Evolutionary conservation across 73 alveolate genomes (phyloP), one percentile per base, ranked within the genome.

Genomic region (Symbiodinium natans): DNA sequence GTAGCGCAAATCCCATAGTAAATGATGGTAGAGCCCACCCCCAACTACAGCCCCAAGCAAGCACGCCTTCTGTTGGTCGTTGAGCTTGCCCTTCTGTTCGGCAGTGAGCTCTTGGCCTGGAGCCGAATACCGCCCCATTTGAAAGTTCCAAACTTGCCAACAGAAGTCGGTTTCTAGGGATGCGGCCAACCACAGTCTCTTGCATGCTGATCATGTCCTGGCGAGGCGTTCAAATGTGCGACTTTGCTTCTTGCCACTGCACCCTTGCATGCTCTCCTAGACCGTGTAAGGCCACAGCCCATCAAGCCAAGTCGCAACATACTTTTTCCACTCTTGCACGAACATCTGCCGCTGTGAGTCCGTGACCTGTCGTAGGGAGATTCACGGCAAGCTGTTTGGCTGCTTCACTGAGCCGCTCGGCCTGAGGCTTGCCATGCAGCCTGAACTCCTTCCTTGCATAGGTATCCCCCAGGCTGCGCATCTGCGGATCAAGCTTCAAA

Each of bases 391-490:
- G 41, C 86, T 46, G 46, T n/a, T 3, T 63, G 82, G 15, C 82
- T 13, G 21, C 59, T 46, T 29, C 29, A 29, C 36, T 56, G 33
- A 1, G 80, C 17, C n/a, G 31, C 17, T 52, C 36, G 80, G 68
- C 95, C 95, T 90, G 97, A 17, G 97, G 97, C 39, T 90, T 90
- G 54, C 89, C 88, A 21, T 90, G 97, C 17, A 90, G 83, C 83
- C 97, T 68, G 88, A 90, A 90, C 97, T 90, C 97, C 97, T 90
- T 90, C 41, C 97, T 68, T 52, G 97, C 97, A 43, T 90, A 90
- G 88, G 97, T 71, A 34, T 90, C 97, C 48, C 97, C 97, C 82
- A 90, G 39, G 39, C 97, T 90, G 56, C 89, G 52, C 97, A 90
- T 90, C 88, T 29, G 56, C 31, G 97, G 80, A 54, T 90, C 97